A percentile compares a stretch with the other conserved stretches of the same genome.
Evolutionary conservation across 2,329 filamentous ascomycete species (phyloP).

Genomic region (Penicillium sp.): DNA sequence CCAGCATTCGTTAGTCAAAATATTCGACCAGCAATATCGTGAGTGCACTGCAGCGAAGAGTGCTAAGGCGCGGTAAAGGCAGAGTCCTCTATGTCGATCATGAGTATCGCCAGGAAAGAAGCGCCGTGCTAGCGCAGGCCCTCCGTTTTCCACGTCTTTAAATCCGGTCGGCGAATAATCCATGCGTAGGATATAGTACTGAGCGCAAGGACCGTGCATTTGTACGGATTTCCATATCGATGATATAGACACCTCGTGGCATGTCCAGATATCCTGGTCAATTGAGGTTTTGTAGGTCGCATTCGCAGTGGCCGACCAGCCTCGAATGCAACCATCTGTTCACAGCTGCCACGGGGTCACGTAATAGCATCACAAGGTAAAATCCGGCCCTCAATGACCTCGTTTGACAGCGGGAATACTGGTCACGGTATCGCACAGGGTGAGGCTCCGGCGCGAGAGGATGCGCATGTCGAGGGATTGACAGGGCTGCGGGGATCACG

Average conservation of each 20-base stretch:
- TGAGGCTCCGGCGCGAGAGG: conserved; percentile 13
- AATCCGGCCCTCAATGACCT: neutral
- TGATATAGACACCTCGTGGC: neutral
- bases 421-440: conserved; percentile 2
- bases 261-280: neutral
- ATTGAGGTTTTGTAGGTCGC: conserved; percentile 6
- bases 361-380: neutral
- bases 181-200: neutral
- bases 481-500: conserved; percentile 14
- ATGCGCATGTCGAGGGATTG: conserved; percentile 19
- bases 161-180: neutral
- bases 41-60: neutral
- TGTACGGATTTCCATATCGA: neutral
- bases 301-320: conserved; percentile 2
- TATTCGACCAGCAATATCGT: neutral
- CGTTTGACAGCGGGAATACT: neutral
- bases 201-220: neutral
- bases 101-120: neutral
- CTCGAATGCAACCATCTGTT: conserved; percentile 2
- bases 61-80: neutral
- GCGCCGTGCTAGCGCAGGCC: conserved; percentile 2
- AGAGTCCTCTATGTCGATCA: neutral
- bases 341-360: neutral
- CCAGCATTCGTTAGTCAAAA: conserved; percentile 13
- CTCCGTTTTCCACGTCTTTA: neutral